phyloP scores from a whole-genome alignment of 2,329 filamentous ascomycete species.

The Diaporthe humulicola region DNA sequence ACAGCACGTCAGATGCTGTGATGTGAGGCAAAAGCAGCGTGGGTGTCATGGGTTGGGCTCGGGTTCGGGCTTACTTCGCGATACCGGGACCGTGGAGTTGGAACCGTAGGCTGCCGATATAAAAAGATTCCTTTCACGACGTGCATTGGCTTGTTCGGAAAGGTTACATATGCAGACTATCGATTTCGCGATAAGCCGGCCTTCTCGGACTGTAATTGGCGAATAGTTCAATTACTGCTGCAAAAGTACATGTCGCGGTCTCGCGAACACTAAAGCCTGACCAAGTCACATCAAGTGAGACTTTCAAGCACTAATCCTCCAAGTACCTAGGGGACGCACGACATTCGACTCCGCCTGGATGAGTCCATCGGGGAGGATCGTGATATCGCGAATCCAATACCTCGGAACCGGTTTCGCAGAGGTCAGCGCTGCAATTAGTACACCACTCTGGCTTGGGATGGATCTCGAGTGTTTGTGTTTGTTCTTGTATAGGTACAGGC shows the following conservation, averaged over 20 bases:
- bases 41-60: not conserved
- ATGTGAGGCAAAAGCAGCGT: not conserved
- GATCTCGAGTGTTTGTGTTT: not conserved
- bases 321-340: not conserved
- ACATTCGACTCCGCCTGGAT: not conserved
- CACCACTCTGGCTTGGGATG: not conserved
- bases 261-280: not conserved
- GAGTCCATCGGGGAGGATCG: not conserved
- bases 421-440: not conserved
- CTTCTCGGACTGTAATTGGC: not conserved
- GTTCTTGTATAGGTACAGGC: not conserved
- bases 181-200: not conserved
- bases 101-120: not conserved
- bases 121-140: not conserved
- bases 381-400: too few relatives aligned
- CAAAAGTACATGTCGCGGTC: not conserved
- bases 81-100: not conserved
- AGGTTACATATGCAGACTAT: not conserved
- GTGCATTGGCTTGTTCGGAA: not conserved
- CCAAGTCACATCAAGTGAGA: not conserved
- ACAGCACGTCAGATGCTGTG: not conserved
- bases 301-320: not conserved
- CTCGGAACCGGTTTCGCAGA: not conserved
- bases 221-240: not conserved
- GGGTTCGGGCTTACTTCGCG: conserved; percentile 4